Evolutionary conservation across 2,329 filamentous ascomycete genomes (phyloP), one percentile per base, ranked within the genome.

Genomic region (Pseudogymnoascus sp.): DNA sequence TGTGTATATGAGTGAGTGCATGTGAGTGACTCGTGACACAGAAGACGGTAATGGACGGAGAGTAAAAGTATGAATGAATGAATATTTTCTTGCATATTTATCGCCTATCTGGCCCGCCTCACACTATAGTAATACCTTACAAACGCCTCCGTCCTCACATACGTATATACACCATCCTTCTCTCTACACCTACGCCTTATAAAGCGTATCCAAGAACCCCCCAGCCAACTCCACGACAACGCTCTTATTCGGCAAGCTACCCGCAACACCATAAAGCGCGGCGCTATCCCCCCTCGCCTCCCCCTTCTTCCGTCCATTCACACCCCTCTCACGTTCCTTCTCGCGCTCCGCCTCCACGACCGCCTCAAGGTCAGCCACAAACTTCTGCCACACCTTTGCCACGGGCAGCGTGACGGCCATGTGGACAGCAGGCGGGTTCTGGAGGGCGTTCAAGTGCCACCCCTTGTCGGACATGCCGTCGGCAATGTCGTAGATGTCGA

Each of bases 401-500:
- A 95, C 89, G 14, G 93, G 93, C 68, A 96, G 74, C 0, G 94
- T 99, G 38, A 97, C 91, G 11, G 94, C 94, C 38, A 97, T 85
- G 73, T 99, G 94, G 61, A 99, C 91, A 18, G 91, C 94, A 0
- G 94, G 87, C 2, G 94, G 94, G 69, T 85, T 87, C 76, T 99
- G 94, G 65, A 99, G 81, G 2, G 92, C 90, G 71, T 97, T 99
- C 63, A 99, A 80, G 76, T 99, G 94, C 94, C 94, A 99, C 2
- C 94, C 93, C 70, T 87, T 88, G 0, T 77, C 77, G 11, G 82
- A 84, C 88, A 99, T 93, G 66, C 79, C 89, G 74, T 99, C 94
- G 6, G 93, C 91, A 66, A 99, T 85, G 71, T 96, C 92, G 76
- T 99, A 99, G 65, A 96, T 88, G 75, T 97, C 86, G 41, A 99